A percentile compares a stretch with the other conserved stretches of the same genome.
These are phyloP conservation scores for Hydnomerulius pinastri DNA, from an alignment of 768 basidiomycete genomes.

Conservation along the genomic window DNA sequence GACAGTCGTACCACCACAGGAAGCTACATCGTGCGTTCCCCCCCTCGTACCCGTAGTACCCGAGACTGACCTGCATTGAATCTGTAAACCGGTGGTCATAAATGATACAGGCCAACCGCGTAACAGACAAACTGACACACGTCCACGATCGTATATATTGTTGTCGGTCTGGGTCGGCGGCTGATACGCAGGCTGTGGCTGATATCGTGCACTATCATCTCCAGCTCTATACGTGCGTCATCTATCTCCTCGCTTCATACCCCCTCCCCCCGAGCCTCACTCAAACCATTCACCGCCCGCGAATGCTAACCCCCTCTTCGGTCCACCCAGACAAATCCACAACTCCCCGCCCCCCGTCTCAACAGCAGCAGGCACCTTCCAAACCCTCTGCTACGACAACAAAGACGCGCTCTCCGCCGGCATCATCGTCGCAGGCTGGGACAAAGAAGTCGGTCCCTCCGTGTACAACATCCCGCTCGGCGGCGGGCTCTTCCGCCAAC, in stretches of 20 bases:
- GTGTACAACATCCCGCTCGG: constrained; percentile 98
- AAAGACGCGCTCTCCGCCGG: constrained; percentile 89
- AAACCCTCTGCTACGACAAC: constrained; percentile 89
- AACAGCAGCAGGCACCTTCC: constrained; percentile 80
- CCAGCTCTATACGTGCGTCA: constrained; percentile 69
- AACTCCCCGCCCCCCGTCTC: constrained; percentile 77
- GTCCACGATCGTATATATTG: constrained; percentile 99
- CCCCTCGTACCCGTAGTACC: not conserved
- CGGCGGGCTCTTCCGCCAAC: constrained; percentile 94
- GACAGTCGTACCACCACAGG: constrained; percentile 98
- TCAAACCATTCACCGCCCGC: constrained; percentile 8
- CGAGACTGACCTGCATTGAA: constrained; percentile 3
- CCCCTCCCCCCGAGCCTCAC: not conserved
- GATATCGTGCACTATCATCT: constrained; percentile 85
- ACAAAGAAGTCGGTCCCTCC: constrained; percentile 84
- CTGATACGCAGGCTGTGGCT: constrained; percentile 96
- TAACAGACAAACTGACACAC: constrained; percentile 96
- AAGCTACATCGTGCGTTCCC: constrained; percentile 80
- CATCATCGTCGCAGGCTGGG: constrained; percentile 99
- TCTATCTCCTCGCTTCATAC: not conserved
- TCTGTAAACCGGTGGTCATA: too few species aligned
- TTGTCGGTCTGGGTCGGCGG: constrained; percentile 97
- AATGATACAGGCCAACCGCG: constrained; percentile 80
- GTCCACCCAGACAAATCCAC: constrained; percentile 58
- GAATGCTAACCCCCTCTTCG: too few species aligned